Evolutionary conservation across 2,329 filamentous ascomycete species (phyloP).

Genomic region (Didymella pomorum): DNA sequence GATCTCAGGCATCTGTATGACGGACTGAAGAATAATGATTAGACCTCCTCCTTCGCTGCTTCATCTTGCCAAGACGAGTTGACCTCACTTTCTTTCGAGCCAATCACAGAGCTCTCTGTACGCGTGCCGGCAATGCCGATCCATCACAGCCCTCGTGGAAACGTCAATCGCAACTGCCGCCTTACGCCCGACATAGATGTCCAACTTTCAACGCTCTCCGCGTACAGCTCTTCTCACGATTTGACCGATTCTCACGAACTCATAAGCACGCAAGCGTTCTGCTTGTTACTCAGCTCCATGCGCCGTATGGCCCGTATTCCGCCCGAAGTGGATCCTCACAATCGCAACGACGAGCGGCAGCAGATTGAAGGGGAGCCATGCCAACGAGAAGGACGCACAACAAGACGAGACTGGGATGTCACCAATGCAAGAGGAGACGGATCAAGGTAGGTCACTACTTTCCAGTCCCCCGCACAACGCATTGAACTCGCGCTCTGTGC

Average conservation of each 20-base stretch:
- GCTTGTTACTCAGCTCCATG: conserved; percentile 12
- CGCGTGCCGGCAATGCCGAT: conserved; percentile 19
- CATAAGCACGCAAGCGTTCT: neutral
- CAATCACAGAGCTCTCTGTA: conserved; percentile 20
- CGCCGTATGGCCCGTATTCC: conserved; percentile 12
- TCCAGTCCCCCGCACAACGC: neutral
- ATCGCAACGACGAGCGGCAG: conserved; percentile 15
- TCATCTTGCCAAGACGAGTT: neutral
- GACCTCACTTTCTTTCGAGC: neutral
- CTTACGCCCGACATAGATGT: neutral
- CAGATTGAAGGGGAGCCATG: conserved; percentile 6
- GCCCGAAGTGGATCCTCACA: conserved; percentile 14
- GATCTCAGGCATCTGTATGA: neutral
- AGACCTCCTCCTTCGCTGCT: neutral
- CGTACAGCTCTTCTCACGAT: conserved; percentile 1
- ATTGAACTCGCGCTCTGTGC: neutral
- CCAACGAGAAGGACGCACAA: conserved; percentile 45
- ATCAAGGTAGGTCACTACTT: conserved; percentile 40
- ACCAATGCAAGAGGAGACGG: conserved; percentile 46
- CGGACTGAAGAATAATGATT: neutral
- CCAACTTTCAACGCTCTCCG: neutral
- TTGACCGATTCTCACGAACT: neutral
- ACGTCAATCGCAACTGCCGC: conserved; percentile 11
- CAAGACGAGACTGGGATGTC: conserved; percentile 48
- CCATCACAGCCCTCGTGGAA: conserved; percentile 12